phyloP scores from a whole-genome alignment of 2,329 filamentous ascomycete genomes.

The Xylariaceae sp. region DNA sequence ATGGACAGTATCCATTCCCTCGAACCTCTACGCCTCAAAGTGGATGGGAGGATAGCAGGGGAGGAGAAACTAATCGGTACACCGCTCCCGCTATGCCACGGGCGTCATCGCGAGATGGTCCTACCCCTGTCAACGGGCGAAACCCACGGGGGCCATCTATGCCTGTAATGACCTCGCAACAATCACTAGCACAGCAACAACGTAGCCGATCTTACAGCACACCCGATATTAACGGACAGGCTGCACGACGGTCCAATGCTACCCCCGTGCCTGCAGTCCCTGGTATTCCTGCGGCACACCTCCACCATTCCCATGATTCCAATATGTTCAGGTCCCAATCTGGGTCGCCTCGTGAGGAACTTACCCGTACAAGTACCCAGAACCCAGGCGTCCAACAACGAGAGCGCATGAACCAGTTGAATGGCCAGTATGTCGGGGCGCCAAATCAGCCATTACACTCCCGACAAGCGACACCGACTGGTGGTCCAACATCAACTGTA shows the following conservation, averaged over 20 bases:
- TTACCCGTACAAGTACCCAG: constrained; percentile 65
- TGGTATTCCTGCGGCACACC: constrained; percentile 63
- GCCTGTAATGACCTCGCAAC: constrained; percentile 58
- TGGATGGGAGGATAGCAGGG: constrained; percentile 56
- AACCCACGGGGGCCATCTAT: constrained; percentile 73
- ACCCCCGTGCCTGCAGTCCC: constrained; percentile 64
- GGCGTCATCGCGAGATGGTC: constrained; percentile 71
- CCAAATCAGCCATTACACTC: constrained; percentile 50
- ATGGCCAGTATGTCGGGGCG: constrained; percentile 45
- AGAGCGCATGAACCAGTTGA: constrained; percentile 48
- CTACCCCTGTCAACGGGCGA: constrained; percentile 58
- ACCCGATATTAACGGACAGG: constrained; percentile 77
- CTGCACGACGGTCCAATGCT: constrained; percentile 51
- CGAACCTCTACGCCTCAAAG: constrained; percentile 65
- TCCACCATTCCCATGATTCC: constrained; percentile 57
- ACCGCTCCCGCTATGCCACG: constrained; percentile 83
- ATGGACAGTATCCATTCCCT: constrained; percentile 61
- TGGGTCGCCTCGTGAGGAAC: constrained; percentile 67
- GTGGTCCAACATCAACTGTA: constrained; percentile 30
- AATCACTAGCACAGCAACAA: constrained; percentile 58
- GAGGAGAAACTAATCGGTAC: constrained; percentile 67
- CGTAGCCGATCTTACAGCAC: constrained; percentile 89
- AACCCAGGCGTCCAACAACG: constrained; percentile 65
- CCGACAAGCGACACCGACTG: constrained; percentile 42
- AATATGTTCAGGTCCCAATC: constrained; percentile 73